Evolutionary conservation across 495 filamentous ascomycete genomes (phyloP).

Genomic region (Cetradonia linearis): DNA sequence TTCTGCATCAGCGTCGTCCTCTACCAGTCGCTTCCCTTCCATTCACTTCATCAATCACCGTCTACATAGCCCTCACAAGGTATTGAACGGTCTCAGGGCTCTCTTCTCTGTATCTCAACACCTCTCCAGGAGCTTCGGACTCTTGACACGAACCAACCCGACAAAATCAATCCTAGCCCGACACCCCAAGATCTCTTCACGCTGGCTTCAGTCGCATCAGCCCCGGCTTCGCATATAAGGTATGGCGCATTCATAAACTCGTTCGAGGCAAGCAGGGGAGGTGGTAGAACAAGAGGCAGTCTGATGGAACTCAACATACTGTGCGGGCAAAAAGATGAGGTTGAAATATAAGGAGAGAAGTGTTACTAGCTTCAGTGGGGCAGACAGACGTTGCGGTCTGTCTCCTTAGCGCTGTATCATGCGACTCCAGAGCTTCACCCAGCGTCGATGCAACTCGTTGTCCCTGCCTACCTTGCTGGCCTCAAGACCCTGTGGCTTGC

Average conservation of each 20-base stretch:
- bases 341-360: neutral
- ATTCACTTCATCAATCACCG: constrained; percentile 40
- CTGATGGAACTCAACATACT: neutral
- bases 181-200: constrained; percentile 44
- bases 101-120: constrained; percentile 27
- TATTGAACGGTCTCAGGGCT: constrained; percentile 21
- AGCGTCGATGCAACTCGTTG: neutral
- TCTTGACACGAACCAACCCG: constrained; percentile 29
- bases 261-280: neutral
- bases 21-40: constrained; percentile 50
- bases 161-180: constrained; percentile 27
- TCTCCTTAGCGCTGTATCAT: neutral
- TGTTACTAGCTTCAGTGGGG: neutral
- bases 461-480: neutral
- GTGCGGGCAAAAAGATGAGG: neutral
- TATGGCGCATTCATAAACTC: constrained; percentile 33
- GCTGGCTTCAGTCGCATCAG: constrained; percentile 52
- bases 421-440: neutral
- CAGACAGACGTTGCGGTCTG: neutral
- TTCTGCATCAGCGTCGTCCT: constrained; percentile 43
- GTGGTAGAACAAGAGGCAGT: neutral
- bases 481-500: neutral
- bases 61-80: constrained; percentile 33
- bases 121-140: constrained; percentile 32
- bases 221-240: constrained; percentile 57